These are phyloP conservation scores for Dryas drummondii DNA, from an alignment of 306 rosid genomes.

Conservation along the genomic window DNA sequence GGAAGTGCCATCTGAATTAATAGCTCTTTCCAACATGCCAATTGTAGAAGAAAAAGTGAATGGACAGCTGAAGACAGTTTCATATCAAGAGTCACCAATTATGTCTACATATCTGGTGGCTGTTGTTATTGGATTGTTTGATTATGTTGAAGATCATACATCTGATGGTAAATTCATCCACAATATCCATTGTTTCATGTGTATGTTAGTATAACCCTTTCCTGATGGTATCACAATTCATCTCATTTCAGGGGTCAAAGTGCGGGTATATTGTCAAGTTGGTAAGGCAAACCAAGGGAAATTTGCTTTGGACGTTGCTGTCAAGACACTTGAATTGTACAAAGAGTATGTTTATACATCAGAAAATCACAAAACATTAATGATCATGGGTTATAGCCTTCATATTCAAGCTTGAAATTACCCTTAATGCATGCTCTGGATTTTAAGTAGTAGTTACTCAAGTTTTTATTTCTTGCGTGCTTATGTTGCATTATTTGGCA, in stretches of 20 bases:
- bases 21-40: constrained; percentile 98
- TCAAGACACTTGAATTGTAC: constrained; percentile 67
- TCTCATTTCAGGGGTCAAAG: constrained; percentile 70
- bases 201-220: background rate
- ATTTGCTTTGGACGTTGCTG: constrained; percentile 85
- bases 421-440: background rate
- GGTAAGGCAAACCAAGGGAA: constrained; percentile 84
- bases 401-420: constrained; percentile 7
- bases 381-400: background rate
- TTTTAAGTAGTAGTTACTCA: background rate
- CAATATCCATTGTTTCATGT: constrained; percentile 5
- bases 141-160: constrained; percentile 86
- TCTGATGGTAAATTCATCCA: constrained; percentile 59
- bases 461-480: background rate
- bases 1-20: constrained; percentile 71
- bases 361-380: background rate
- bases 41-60: constrained; percentile 60
- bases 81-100: constrained; percentile 76
- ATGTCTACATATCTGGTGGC: constrained; percentile 97
- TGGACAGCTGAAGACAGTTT: constrained; percentile 62
- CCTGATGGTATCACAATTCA: constrained; percentile 22
- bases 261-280: constrained; percentile 87
- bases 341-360: constrained; percentile 58
- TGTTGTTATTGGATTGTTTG: constrained; percentile 85
- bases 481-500: constrained; percentile 20